Evolutionary conservation across 2,329 filamentous ascomycete genomes (phyloP).

Genomic region (Phyllosticta ampelicida): DNA sequence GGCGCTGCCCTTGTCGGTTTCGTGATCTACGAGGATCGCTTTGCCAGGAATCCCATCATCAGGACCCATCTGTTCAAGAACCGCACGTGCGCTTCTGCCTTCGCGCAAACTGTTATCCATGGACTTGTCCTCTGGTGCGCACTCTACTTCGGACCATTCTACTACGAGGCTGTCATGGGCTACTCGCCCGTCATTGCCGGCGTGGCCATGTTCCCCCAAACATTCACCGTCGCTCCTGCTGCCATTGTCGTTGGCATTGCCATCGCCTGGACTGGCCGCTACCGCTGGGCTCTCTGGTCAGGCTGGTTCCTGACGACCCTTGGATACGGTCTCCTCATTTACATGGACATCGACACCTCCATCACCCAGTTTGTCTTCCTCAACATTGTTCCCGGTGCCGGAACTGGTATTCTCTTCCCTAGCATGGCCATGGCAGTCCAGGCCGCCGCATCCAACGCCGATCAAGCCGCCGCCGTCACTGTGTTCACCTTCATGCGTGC

Average conservation of each 20-base stretch:
- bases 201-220: slow-evolving; percentile 31
- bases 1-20: slow-evolving; percentile 41
- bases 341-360: slow-evolving; percentile 40
- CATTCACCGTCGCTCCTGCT: slow-evolving; percentile 52
- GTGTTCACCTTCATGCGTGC: slow-evolving; percentile 58
- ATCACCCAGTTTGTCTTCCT: slow-evolving; percentile 49
- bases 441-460: slow-evolving; percentile 44
- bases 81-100: slow-evolving; percentile 40
- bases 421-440: slow-evolving; percentile 54
- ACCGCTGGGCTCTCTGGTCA: slow-evolving; percentile 49
- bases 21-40: slow-evolving; percentile 43
- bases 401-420: slow-evolving; percentile 55
- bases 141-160: slow-evolving; percentile 34
- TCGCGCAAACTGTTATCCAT: slow-evolving; percentile 45
- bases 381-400: slow-evolving; percentile 49
- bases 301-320: slow-evolving; percentile 52
- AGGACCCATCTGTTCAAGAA: slow-evolving; percentile 37
- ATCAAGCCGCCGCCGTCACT: slow-evolving; percentile 50
- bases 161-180: slow-evolving; percentile 31
- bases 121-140: slow-evolving; percentile 38
- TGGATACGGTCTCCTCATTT: slow-evolving; percentile 45
- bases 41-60: slow-evolving; percentile 42
- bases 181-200: slow-evolving; percentile 29
- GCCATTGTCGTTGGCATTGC: slow-evolving; percentile 45
- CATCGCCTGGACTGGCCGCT: slow-evolving; percentile 46